Evolutionary conservation across 805 yeast species (phyloP), one percentile per base, ranked within the genome.

Genomic region (Yarrowia sp.): DNA sequence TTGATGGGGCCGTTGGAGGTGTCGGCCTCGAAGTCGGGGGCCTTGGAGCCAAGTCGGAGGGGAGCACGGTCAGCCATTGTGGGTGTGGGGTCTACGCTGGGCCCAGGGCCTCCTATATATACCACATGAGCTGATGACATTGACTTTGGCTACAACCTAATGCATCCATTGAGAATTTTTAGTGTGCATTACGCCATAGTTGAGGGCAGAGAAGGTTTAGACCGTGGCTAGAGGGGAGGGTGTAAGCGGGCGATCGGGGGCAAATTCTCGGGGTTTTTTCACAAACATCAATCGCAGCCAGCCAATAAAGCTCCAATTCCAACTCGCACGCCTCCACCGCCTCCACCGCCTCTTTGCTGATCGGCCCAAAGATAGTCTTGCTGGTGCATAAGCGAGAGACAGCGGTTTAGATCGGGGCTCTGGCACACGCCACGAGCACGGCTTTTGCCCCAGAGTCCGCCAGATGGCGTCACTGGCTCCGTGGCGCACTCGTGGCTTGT

Each of bases 21-120:
- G 64, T 86, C 86, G 65, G 96, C 91, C 65, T 80, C 77, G 81
- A 91, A 92, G 75, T 92, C 85, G 74, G 97, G 97, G 66, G 96
- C 97, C 63, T 78, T 78, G 55, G 96, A 86, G 65, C 96, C 96
- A 73, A 89, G 85, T 78, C 96, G 84, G 65, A 85, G 77, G 51
- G 74, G 63, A 44, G 62, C 53, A 51, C 58, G 58, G 33, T 51
- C 58, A 35, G 58, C 24, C 58, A 51, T 51, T 51, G 58, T 51
- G 58, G 14, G 14, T 10, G 16, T 13, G 12, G 10, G 14, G 16
- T 13, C 35, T 27, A 44, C 51, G 19, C 16, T 9, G 36, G 36
- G 6, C 21, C 7, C 4, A 24, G 1, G 29, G 41, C 27, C 7
- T 49, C 56, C 16, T 51, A 24, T 51, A 51, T 51, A 51, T 39